Conservation (phyloP, 371 early-diverging fungal species). For the Syncephalastrum monosporum region DNA sequence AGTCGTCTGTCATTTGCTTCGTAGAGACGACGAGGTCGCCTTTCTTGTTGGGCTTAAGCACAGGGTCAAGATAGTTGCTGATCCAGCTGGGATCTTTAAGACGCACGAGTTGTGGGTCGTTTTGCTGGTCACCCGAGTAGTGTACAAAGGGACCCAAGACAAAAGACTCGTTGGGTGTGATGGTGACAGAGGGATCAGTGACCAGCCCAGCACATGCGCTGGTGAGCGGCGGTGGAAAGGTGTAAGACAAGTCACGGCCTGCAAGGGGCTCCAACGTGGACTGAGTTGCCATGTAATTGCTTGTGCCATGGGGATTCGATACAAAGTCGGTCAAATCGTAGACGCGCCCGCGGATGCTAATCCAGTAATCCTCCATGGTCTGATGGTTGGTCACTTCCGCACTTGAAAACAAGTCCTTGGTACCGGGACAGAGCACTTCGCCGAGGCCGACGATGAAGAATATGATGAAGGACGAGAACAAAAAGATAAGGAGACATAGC, state of each 20-base stretch:
- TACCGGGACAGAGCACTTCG: constrained; percentile 55
- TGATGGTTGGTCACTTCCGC: constrained; percentile 51
- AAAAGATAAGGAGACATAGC: constrained; percentile 70
- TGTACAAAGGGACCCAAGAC: constrained; percentile 37
- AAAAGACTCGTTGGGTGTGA: constrained; percentile 43
- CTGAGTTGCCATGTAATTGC: constrained; percentile 38
- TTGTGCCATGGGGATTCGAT: constrained; percentile 55
- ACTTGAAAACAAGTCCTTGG: constrained; percentile 43
- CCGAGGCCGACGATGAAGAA: constrained; percentile 63
- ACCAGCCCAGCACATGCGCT: constrained; percentile 56
- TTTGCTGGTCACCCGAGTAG: constrained; percentile 22
- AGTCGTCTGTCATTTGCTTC: constrained; percentile 24
- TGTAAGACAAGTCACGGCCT: constrained; percentile 57
- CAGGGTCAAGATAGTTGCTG: constrained; percentile 28
- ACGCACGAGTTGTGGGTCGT: constrained; percentile 20
- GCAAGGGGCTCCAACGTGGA: constrained; percentile 50
- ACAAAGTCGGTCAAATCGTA: constrained; percentile 75
- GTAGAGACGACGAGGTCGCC: constrained; percentile 27
- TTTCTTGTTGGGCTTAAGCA: constrained; percentile 26
- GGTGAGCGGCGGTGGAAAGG: constrained; percentile 57
- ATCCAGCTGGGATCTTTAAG: constrained; percentile 42
- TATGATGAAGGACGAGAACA: constrained; percentile 48
- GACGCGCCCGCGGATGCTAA: constrained; percentile 72
- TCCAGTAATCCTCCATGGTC: constrained; percentile 49
- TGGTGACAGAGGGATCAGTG: constrained; percentile 25